Conservation (phyloP, 495 filamentous ascomycete genomes). For the Hypoxylon lienhwacheense region DNA sequence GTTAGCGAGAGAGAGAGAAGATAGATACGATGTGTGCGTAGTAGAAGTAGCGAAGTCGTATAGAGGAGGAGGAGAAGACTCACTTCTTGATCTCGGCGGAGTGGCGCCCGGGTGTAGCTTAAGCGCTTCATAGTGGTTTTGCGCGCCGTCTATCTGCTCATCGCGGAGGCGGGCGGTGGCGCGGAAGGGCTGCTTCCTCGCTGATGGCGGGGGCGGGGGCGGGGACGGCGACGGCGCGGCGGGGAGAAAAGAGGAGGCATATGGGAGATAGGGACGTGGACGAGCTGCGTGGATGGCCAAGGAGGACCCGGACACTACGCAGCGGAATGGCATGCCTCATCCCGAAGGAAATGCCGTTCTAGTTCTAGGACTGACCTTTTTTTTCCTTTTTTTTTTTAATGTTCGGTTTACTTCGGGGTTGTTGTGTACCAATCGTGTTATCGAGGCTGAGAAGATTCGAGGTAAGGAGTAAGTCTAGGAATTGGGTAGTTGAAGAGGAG, state of each 20-base stretch:
- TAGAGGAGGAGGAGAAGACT: background rate
- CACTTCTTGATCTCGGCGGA: conserved; percentile 83
- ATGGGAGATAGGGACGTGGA: conserved; percentile 19
- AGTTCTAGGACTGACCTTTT: conserved; percentile 1
- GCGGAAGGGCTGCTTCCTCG: conserved; percentile 5
- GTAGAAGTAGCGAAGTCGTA: background rate
- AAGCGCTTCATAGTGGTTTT: conserved; percentile 82
- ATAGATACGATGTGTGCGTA: background rate
- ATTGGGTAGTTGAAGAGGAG: background rate
- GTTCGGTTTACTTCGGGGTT: too few species aligned
- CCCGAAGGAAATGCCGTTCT: conserved; percentile 15
- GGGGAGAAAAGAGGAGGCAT: conserved; percentile 7
- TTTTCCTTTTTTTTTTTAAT: too few species aligned
- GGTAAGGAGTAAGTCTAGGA: background rate
- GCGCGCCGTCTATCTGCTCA: conserved; percentile 39
- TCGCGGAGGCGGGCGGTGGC: conserved; percentile 17
- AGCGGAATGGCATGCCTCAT: conserved; percentile 33
- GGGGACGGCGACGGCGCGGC: background rate
- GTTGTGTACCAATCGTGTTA: too few species aligned
- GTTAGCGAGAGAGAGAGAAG: background rate
- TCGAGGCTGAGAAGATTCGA: background rate
- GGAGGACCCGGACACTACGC: conserved; percentile 13
- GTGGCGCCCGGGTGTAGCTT: conserved; percentile 69
- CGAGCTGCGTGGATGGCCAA: conserved; percentile 11
- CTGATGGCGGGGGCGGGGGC: background rate